These are phyloP conservation scores for Nymphaea thermarum DNA, from an alignment of 164 flowering plant genomes.

Conservation along the genomic window DNA sequence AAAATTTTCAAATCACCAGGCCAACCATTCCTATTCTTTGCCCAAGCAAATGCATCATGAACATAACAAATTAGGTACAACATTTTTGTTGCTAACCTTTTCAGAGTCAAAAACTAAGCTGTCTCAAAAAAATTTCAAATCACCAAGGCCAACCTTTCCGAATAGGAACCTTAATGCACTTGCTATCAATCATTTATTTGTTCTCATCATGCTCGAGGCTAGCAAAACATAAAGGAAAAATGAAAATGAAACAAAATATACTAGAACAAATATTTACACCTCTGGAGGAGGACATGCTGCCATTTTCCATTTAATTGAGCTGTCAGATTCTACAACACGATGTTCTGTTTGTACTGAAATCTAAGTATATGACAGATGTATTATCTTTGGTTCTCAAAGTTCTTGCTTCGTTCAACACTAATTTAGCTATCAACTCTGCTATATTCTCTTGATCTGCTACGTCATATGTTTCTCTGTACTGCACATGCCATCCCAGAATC, in stretches of 20 bases:
- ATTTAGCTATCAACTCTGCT: slow-evolving; percentile 65
- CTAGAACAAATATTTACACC: not conserved
- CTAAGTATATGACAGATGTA: slow-evolving; percentile 77
- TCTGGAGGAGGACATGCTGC: not conserved
- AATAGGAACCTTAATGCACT: no score
- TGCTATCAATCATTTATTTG: not conserved
- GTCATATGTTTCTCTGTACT: slow-evolving; percentile 42
- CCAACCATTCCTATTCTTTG: no score
- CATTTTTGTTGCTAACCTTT: no score
- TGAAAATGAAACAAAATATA: not conserved
- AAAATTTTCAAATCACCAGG: no score
- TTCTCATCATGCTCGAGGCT: not conserved
- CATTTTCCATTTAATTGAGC: not conserved
- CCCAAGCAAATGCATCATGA: no score
- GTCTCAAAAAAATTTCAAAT: no score
- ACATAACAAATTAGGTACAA: no score
- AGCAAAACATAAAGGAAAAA: not conserved
- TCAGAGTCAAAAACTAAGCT: no score
- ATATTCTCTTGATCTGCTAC: slow-evolving; percentile 23
- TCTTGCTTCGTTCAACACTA: slow-evolving; percentile 73
- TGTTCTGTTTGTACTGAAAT: slow-evolving; percentile 38
- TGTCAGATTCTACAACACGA: slow-evolving; percentile 21
- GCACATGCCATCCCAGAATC: slow-evolving; percentile 5
- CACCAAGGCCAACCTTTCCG: no score
- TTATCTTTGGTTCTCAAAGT: slow-evolving; percentile 86